phyloP scores from a whole-genome alignment of 352 stramenopile species.

The Phytophthora litchii region DNA sequence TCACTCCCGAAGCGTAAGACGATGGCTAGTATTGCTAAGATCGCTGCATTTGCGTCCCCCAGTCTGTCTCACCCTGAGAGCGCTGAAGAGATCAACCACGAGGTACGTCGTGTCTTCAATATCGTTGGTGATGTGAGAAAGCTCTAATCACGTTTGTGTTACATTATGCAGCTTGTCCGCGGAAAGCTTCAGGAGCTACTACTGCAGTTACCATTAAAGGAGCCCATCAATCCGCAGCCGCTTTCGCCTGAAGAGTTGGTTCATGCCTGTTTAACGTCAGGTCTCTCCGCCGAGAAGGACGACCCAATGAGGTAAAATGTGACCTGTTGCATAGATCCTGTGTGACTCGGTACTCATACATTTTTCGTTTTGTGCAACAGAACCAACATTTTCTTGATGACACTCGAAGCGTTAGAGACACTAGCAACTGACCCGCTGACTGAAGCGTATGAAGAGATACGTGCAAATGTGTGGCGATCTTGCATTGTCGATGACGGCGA shows the following conservation, averaged over 20 bases:
- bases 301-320: constrained; percentile 56
- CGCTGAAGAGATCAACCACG: constrained; percentile 62
- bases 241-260: constrained; percentile 52
- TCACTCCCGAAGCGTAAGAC: constrained; percentile 76
- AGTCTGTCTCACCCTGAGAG: constrained; percentile 39
- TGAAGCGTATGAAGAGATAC: constrained; percentile 54
- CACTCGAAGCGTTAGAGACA: constrained; percentile 70
- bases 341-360: constrained; percentile 1
- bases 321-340: background rate
- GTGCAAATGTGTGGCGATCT: constrained; percentile 57
- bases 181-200: constrained; percentile 69
- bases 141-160: constrained; percentile 20
- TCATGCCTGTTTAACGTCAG: constrained; percentile 53
- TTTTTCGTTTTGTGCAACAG: constrained; percentile 29
- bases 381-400: constrained; percentile 73
- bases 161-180: constrained; percentile 45
- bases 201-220: constrained; percentile 55
- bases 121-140: background rate
- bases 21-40: constrained; percentile 79
- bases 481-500: constrained; percentile 58
- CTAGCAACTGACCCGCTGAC: constrained; percentile 36
- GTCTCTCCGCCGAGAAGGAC: constrained; percentile 44
- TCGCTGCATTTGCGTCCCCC: constrained; percentile 68
- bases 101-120: constrained; percentile 44
- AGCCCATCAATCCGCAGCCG: constrained; percentile 43